Percentiles rank a stretch among this genome's conserved stretches.
phyloP scores from a whole-genome alignment of 805 yeast genomes.

The Maudiozyma turicensis region DNA sequence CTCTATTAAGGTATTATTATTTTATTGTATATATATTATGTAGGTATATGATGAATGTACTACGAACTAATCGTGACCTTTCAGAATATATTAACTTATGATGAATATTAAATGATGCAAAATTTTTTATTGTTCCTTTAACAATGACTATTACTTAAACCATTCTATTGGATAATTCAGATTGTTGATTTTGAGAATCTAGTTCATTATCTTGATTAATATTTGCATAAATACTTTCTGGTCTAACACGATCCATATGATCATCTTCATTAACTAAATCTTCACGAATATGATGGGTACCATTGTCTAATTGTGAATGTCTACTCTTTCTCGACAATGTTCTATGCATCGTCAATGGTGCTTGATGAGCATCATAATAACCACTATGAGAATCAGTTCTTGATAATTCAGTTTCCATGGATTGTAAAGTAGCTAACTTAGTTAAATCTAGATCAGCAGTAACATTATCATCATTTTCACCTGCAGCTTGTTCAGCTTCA shows the following conservation, averaged over 20 bases:
- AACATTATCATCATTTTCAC: constrained; percentile 8
- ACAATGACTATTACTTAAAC: not conserved
- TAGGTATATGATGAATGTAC: no score
- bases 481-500: constrained; percentile 26
- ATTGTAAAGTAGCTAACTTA: constrained; percentile 6
- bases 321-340: not conserved
- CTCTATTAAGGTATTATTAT: no score
- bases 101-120: no score
- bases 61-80: no score
- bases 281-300: not conserved
- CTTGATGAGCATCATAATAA: constrained; percentile 1
- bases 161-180: not conserved
- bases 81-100: no score
- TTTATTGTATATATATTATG: no score
- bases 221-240: not conserved
- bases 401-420: constrained; percentile 6
- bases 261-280: not conserved
- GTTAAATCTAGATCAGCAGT: constrained; percentile 4
- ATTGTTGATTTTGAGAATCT: not conserved
- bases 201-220: not conserved
- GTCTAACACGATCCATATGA: not conserved
- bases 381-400: constrained; percentile 1
- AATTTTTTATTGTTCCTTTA: not conserved
- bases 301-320: not conserved
- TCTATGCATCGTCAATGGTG: not conserved